Evolutionary conservation across 148 eudicot species (phyloP).

Genomic region (Fagopyrum tataricum): DNA sequence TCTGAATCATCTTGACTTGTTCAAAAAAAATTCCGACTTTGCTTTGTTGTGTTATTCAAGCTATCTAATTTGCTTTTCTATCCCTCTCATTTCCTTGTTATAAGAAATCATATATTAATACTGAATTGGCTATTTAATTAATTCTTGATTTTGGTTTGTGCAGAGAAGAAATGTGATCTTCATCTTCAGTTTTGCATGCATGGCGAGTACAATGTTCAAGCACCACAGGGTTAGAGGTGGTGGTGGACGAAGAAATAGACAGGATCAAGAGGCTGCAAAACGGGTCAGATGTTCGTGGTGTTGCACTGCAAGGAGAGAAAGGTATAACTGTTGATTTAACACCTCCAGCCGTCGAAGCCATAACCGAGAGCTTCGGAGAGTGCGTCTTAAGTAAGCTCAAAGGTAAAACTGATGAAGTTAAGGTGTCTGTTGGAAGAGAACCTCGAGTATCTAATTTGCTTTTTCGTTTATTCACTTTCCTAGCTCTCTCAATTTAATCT

Average conservation of each 20-base stretch:
- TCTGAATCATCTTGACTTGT: too few species aligned
- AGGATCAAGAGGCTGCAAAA: conserved; percentile 78
- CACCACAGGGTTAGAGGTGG: conserved; percentile 22
- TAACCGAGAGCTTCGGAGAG: conserved; percentile 91
- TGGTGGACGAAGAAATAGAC: conserved; percentile 66
- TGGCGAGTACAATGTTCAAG: conserved; percentile 1
- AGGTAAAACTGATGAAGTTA: conserved; percentile 25
- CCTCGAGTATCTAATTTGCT: conserved; percentile 66
- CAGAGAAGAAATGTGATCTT: too few species aligned
- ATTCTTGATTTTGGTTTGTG: too few species aligned
- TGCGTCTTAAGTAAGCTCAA: conserved; percentile 42
- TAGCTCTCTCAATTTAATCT: too few species aligned
- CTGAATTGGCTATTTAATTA: too few species aligned
- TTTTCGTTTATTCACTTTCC: too few species aligned
- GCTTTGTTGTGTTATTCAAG: too few species aligned
- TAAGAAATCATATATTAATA: too few species aligned
- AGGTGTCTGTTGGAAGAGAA: conserved; percentile 71
- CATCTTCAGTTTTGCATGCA: too few species aligned
- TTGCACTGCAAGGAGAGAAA: conserved; percentile 74
- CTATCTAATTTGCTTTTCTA: too few species aligned
- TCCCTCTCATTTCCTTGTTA: too few species aligned
- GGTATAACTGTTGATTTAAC: conserved; percentile 70
- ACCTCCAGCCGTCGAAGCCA: conserved; percentile 74
- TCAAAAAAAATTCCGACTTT: too few species aligned
- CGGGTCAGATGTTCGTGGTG: conserved; percentile 88